Percentiles rank a stretch among this genome's conserved stretches.
Evolutionary conservation across 1,284 basidiomycete genomes (phyloP).

Genomic region (Ceratobasidium sp.): DNA sequence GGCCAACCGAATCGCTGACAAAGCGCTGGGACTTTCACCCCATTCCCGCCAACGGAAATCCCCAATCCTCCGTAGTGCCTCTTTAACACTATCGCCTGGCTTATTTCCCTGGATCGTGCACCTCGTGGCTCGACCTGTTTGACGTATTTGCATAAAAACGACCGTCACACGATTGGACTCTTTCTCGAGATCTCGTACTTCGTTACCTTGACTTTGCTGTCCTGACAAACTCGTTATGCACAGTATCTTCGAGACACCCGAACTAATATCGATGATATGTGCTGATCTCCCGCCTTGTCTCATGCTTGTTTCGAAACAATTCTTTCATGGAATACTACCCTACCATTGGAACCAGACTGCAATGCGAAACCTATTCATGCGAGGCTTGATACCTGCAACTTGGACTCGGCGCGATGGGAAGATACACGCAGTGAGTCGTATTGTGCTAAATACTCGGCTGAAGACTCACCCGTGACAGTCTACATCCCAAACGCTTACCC

Average conservation of each 20-base stretch:
- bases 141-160: too few relatives aligned
- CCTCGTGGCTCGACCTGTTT: too few relatives aligned
- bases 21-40: too few relatives aligned
- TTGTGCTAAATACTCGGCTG: too few relatives aligned
- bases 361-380: background rate
- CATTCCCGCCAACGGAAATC: too few relatives aligned
- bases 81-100: too few relatives aligned
- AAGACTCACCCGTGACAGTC: background rate
- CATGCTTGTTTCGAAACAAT: background rate
- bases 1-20: too few relatives aligned
- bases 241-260: constrained; percentile 4
- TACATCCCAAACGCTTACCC: background rate
- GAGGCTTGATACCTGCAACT: background rate
- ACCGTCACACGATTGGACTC: too few relatives aligned
- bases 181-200: too few relatives aligned
- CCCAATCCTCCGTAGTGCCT: too few relatives aligned
- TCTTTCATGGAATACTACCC: background rate
- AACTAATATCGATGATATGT: constrained; percentile 3
- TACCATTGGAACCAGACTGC: background rate
- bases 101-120: too few relatives aligned
- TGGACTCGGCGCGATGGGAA: background rate
- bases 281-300: background rate
- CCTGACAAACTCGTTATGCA: background rate
- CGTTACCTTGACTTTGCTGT: background rate
- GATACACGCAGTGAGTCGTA: background rate